phyloP scores from a whole-genome alignment of 208 protist genomes.

The Angomonas ambiguus region DNA sequence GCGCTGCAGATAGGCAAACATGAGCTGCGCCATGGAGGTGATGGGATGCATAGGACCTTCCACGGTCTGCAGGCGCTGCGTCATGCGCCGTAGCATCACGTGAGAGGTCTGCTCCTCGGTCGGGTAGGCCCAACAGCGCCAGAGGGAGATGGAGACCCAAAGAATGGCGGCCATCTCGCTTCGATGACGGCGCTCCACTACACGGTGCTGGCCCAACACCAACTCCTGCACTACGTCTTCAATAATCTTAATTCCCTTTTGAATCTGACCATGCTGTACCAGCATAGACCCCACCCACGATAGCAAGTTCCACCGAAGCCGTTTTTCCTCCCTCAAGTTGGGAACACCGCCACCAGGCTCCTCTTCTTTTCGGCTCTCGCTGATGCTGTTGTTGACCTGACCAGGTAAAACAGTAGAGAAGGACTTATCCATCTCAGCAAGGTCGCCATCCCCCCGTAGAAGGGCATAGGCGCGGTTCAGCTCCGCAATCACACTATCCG shows the following conservation, averaged over 20 bases:
- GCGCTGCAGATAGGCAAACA: conserved; percentile 26
- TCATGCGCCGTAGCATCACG: conserved; percentile 30
- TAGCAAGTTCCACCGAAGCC: conserved; percentile 45
- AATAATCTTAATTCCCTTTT: conserved; percentile 31
- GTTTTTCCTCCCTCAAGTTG: conserved; percentile 28
- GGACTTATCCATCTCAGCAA: conserved; percentile 37
- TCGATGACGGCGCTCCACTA: conserved; percentile 32
- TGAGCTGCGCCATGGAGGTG: conserved; percentile 26
- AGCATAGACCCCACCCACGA: conserved; percentile 33
- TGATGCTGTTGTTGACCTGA: conserved; percentile 3
- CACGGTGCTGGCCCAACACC: conserved; percentile 36
- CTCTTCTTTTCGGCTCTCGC: conserved; percentile 7
- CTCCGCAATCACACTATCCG: conserved; percentile 12
- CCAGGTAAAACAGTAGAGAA: conserved; percentile 31
- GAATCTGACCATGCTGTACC: conserved; percentile 21
- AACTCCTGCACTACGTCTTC: conserved; percentile 42
- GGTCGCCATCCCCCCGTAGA: conserved; percentile 29
- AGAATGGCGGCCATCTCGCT: conserved; percentile 28
- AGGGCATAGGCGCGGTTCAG: conserved; percentile 37
- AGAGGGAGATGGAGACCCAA: conserved; percentile 35
- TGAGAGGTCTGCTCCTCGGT: conserved; percentile 20
- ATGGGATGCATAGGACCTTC: conserved; percentile 47
- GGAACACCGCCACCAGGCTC: conserved; percentile 7
- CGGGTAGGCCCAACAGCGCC: conserved; percentile 30
- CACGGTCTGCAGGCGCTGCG: conserved; percentile 25